Evolutionary conservation across 2,329 filamentous ascomycete species (phyloP).

Genomic region (Teratosphaeria zuluensis): DNA sequence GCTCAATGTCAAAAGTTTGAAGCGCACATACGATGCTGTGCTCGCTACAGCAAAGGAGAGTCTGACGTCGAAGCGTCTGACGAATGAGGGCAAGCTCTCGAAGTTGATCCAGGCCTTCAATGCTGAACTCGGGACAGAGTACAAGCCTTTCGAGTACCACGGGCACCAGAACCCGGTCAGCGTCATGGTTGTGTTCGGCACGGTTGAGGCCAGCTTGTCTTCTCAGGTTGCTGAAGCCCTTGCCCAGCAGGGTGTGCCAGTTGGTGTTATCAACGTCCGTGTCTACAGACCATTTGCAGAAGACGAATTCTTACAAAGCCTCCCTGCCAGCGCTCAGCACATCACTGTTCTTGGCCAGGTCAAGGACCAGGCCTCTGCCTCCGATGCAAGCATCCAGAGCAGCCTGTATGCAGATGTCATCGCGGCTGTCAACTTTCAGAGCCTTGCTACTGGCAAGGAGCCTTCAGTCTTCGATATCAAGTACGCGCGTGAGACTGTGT

Average conservation of each 20-base stretch:
- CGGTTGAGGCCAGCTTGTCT: slow-evolving; percentile 76
- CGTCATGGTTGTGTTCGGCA: slow-evolving; percentile 87
- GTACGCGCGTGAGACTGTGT: slow-evolving; percentile 65
- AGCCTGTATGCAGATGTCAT: slow-evolving; percentile 85
- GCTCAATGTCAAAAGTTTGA: slow-evolving; percentile 61
- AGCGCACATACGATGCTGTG: slow-evolving; percentile 59
- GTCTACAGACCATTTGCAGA: slow-evolving; percentile 93
- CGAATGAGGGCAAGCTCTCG: slow-evolving; percentile 61
- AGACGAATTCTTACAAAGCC: slow-evolving; percentile 75
- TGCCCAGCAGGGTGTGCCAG: slow-evolving; percentile 60
- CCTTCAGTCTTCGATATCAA: slow-evolving; percentile 74
- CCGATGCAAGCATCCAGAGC: slow-evolving; percentile 71
- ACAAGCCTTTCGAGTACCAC: slow-evolving; percentile 86
- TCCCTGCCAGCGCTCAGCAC: slow-evolving; percentile 65
- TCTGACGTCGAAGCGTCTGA: slow-evolving; percentile 46
- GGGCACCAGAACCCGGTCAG: slow-evolving; percentile 71
- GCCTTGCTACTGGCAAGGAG: slow-evolving; percentile 48
- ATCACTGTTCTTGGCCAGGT: slow-evolving; percentile 89
- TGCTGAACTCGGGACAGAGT: slow-evolving; percentile 84
- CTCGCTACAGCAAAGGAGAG: slow-evolving; percentile 50
- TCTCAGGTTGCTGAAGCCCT: slow-evolving; percentile 70
- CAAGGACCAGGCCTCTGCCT: slow-evolving; percentile 57
- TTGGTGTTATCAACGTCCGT: slow-evolving; percentile 84
- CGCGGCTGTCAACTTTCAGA: slow-evolving; percentile 70
- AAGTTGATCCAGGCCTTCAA: slow-evolving; percentile 69